These are phyloP conservation scores for Tetrapyrgos nigripes DNA, from an alignment of 1,284 basidiomycete species.

Conservation along the genomic window DNA sequence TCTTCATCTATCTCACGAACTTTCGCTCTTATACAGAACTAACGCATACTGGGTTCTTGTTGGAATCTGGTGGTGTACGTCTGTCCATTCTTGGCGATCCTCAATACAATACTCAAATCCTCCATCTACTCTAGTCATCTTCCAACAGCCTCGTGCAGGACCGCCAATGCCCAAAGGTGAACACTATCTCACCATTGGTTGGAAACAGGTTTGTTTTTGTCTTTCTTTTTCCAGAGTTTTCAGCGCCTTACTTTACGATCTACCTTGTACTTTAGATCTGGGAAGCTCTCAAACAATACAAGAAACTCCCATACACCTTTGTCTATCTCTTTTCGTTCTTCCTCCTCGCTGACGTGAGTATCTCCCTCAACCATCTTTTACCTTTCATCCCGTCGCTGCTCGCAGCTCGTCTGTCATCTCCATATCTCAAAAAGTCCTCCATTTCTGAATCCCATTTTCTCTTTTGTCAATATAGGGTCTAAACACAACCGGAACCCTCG, in stretches of 20 bases:
- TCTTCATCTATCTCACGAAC: background rate
- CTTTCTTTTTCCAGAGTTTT: conserved; percentile 1
- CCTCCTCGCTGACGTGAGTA: conserved; percentile 73
- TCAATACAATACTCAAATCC: conserved; percentile 5
- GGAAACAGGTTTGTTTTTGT: conserved; percentile 67
- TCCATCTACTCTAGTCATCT: conserved; percentile 58
- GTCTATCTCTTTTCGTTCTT: conserved; percentile 79
- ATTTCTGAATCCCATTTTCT: conserved; percentile 2
- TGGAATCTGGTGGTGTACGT: conserved; percentile 85
- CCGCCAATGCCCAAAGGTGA: conserved; percentile 77
- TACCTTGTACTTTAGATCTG: conserved; percentile 57
- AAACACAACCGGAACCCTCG: conserved; percentile 80
- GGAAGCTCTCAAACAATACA: conserved; percentile 72
- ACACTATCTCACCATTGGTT: conserved; percentile 76
- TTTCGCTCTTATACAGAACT: conserved; percentile 46
- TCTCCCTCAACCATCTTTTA: conserved; percentile 2
- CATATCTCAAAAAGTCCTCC: no score
- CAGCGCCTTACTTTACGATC: background rate
- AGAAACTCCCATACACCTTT: conserved; percentile 77
- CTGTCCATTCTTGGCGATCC: background rate
- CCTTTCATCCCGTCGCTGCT: no score
- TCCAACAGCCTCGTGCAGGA: conserved; percentile 77
- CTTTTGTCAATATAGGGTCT: conserved; percentile 55
- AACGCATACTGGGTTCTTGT: conserved; percentile 78
- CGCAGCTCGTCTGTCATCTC: no score